Percentiles rank a stretch among this genome's conserved stretches.
These are phyloP conservation scores for Pinus taeda DNA, from an alignment of 75 land plant species.

Conservation along the genomic window DNA sequence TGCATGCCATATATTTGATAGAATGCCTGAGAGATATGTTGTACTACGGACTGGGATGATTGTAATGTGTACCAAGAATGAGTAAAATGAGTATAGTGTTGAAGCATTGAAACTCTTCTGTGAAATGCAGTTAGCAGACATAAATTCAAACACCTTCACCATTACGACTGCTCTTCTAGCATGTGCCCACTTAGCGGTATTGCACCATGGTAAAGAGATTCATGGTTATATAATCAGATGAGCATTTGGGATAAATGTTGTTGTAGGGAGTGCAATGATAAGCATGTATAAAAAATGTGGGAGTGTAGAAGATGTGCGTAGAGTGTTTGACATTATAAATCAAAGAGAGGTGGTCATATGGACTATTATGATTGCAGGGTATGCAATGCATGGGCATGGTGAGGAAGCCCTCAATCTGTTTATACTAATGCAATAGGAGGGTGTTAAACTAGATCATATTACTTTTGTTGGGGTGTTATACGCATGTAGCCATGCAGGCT, in stretches of 20 bases:
- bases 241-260: conserved; percentile 12
- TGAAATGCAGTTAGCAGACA: conserved; percentile 14
- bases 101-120: conserved; percentile 15
- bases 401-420: too few relatives aligned
- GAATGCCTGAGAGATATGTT: conserved; percentile 29
- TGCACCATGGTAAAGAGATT: conserved; percentile 18
- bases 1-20: conserved; percentile 24
- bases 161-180: conserved; percentile 21
- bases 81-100: background rate
- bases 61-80: conserved; percentile 30
- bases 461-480: conserved; percentile 12
- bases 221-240: conserved; percentile 14
- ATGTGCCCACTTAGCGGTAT: conserved; percentile 21
- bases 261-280: conserved; percentile 27
- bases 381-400: too few relatives aligned
- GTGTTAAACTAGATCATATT: conserved; percentile 3
- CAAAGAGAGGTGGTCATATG: too few relatives aligned
- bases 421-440: too few relatives aligned
- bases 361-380: too few relatives aligned
- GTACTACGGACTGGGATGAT: conserved; percentile 45
- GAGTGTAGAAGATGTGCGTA: conserved; percentile 13
- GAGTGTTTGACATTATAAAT: too few relatives aligned
- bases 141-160: conserved; percentile 16
- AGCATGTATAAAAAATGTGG: conserved; percentile 39
- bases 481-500: conserved; percentile 16